Evolutionary conservation across 208 protist genomes (phyloP), one percentile per base, ranked within the genome.

Genomic region (Trypanosoma lewisi): DNA sequence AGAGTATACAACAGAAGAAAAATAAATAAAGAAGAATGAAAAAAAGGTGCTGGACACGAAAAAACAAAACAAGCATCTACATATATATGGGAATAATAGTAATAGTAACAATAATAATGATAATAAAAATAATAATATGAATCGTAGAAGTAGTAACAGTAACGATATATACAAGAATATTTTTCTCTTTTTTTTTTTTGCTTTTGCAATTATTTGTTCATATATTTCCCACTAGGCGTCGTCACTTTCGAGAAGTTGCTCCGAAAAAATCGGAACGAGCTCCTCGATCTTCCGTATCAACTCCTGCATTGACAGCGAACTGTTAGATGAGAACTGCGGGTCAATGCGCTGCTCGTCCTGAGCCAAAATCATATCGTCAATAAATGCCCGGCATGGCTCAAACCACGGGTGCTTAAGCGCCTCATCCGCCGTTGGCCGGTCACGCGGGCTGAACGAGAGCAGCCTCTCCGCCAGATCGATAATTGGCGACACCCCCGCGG

Each of bases 331-430:
- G 58, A 95, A 87, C 34, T 52, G 66, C 28, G 75, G 75, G 4
- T 80, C 36, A 3, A 69, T 61, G 47, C 78, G 72, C 25, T 75
- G 61, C 57, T 65, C 58, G 53, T 96, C 87, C 53, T 94, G 84
- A 16, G 75, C 64, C 45, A 62, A 62, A 23, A 90, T 71, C 70
- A 85, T 86, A 31, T 91, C 83, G 25, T 92, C 60, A 57, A 96
- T 96, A 71, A 93, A 94, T 12, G 53, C 47, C 8, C 90, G 79
- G 50, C 78, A 91, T 17, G 73, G 73, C 19, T 93, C 88, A 62
- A 94, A 96, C 85, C 86, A 96, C 17, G 73, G 56, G 56, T 95
- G 85, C n/a, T 60, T 62, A 48, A 96, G 74, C 27, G 91, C 91
- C 47, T 80, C 78, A 51, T 95, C 82, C 0, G 91, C 85, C 59